phyloP scores from a whole-genome alignment of 306 rosid species.

The Vigna trinervia region DNA sequence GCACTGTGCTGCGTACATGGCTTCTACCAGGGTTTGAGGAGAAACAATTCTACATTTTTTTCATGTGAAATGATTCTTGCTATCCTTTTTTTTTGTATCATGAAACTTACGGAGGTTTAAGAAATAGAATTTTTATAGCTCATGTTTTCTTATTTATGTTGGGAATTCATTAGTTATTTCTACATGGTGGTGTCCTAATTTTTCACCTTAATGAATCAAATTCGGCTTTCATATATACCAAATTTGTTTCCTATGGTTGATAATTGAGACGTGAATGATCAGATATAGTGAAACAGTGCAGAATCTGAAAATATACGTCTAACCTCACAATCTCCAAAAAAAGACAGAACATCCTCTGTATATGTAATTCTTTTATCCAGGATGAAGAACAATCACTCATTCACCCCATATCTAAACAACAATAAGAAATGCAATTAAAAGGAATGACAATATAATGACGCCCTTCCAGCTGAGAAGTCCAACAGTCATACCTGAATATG shows the following conservation, averaged over 20 bases:
- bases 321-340: no score
- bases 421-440: no score
- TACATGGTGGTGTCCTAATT: background rate
- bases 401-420: no score
- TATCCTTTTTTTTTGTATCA: background rate
- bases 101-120: conserved; percentile 2
- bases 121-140: background rate
- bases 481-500: no score
- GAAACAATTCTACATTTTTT: background rate
- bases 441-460: no score
- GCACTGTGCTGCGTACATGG: background rate
- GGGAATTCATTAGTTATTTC: background rate
- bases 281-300: background rate
- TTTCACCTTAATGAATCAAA: background rate
- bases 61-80: background rate
- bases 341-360: no score
- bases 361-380: no score
- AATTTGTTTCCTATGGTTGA: conserved; percentile 25
- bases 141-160: background rate
- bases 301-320: no score
- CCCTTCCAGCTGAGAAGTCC: no score
- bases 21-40: conserved; percentile 2
- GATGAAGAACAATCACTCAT: no score
- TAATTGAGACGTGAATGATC: conserved; percentile 19
- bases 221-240: background rate